These are phyloP conservation scores for Nemania sp. DNA, from an alignment of 2,329 filamentous ascomycete species.

Conservation along the genomic window DNA sequence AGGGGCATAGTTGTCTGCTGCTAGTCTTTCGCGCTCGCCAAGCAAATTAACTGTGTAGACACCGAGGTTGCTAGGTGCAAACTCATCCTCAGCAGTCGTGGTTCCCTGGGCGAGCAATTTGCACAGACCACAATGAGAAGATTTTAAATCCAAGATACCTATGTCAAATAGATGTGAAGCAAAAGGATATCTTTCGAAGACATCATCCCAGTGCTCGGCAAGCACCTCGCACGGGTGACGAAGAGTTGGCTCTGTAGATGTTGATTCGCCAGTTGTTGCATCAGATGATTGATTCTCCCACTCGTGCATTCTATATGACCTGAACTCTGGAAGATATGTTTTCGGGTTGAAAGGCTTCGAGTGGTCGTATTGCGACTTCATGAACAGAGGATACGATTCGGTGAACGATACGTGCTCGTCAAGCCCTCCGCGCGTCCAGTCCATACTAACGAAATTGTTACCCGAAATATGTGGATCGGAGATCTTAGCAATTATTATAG, in stretches of 20 bases:
- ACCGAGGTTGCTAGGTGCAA: background rate
- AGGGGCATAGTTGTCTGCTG: background rate
- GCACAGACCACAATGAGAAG: constrained; percentile 1
- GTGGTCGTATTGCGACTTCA: background rate
- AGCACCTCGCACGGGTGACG: constrained; percentile 9
- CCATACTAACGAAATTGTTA: no score
- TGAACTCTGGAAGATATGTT: constrained; percentile 6
- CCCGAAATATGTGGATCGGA: background rate
- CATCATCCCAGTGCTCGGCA: constrained; percentile 11
- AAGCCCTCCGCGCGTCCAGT: constrained; percentile 2
- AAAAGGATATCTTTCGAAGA: constrained; percentile 9
- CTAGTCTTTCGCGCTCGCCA: constrained; percentile 7
- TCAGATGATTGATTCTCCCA: background rate
- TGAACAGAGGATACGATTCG: background rate
- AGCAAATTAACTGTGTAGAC: constrained; percentile 10
- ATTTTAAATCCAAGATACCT: background rate
- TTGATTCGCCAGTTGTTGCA: background rate
- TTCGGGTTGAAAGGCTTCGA: constrained; percentile 1
- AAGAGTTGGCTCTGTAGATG: background rate
- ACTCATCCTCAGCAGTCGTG: background rate
- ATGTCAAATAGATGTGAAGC: constrained; percentile 8
- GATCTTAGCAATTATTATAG: background rate
- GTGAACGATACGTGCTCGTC: constrained; percentile 2
- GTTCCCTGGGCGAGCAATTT: constrained; percentile 1
- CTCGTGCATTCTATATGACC: background rate